These are phyloP conservation scores for Carex scoparia DNA, from an alignment of 176 grass and related monocot species.

Conservation along the genomic window DNA sequence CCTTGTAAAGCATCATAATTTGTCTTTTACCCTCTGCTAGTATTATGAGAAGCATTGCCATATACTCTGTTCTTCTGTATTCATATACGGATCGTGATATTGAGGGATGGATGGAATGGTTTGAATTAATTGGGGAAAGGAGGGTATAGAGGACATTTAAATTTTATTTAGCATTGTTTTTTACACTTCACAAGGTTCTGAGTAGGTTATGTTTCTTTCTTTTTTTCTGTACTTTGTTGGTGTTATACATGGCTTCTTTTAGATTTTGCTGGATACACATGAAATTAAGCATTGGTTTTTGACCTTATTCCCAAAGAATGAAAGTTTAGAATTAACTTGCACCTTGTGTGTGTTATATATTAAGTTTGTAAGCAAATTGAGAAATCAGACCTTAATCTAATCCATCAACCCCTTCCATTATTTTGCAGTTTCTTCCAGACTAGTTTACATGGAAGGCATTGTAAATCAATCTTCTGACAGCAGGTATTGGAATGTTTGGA, in stretches of 20 bases:
- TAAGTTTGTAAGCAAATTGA: background rate
- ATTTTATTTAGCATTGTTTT: background rate
- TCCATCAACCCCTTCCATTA: slow-evolving; percentile 19
- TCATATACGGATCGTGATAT: background rate
- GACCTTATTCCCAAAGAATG: background rate
- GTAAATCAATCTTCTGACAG: slow-evolving; percentile 77
- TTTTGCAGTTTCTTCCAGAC: slow-evolving; percentile 74
- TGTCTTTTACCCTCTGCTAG: background rate
- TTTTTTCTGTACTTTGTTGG: background rate
- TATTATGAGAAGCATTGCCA: background rate
- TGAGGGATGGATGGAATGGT: background rate
- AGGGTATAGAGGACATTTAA: background rate
- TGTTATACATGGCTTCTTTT: background rate
- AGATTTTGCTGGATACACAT: background rate
- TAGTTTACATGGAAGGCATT: slow-evolving; percentile 88
- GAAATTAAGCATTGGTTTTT: background rate
- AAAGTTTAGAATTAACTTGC: background rate
- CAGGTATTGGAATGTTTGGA: slow-evolving; percentile 94
- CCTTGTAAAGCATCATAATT: background rate
- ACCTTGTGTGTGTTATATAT: background rate
- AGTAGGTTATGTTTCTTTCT: background rate
- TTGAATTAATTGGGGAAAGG: background rate
- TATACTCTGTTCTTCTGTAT: background rate
- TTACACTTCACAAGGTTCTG: background rate
- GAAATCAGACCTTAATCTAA: background rate